Evolutionary conservation across 2,329 filamentous ascomycete species (phyloP).

Genomic region (Chaetomium olivaceum): DNA sequence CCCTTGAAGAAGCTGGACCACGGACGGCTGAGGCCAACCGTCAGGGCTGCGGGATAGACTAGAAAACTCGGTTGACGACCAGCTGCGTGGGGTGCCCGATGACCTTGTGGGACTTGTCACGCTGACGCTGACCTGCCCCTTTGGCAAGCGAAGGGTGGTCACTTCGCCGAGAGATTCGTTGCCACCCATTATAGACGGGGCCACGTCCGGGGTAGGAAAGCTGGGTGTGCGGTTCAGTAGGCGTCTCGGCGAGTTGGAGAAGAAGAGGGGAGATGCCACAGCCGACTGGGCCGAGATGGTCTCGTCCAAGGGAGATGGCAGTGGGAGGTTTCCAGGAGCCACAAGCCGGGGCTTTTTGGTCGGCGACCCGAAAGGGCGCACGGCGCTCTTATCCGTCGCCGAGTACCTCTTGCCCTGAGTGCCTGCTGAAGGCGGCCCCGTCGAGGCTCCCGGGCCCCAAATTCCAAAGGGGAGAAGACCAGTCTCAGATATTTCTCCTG

Average conservation of each 20-base stretch:
- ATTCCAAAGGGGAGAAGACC: constrained; percentile 7
- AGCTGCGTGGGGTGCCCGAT: constrained; percentile 54
- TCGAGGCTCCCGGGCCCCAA: constrained; percentile 17
- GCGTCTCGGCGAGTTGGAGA: constrained; percentile 47
- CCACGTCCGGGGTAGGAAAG: constrained; percentile 44
- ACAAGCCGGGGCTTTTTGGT: constrained; percentile 52
- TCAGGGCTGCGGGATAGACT: constrained; percentile 57
- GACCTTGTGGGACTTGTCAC: constrained; percentile 50
- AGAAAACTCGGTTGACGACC: constrained; percentile 53
- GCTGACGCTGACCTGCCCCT: constrained; percentile 54
- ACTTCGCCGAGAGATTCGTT: constrained; percentile 49
- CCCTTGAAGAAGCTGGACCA: constrained; percentile 59
- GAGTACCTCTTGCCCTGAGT: constrained; percentile 37
- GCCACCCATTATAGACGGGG: constrained; percentile 50
- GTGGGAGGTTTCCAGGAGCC: constrained; percentile 48
- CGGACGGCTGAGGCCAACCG: constrained; percentile 47
- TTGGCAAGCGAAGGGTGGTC: constrained; percentile 57
- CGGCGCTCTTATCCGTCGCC: constrained; percentile 30
- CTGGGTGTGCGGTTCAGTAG: constrained; percentile 42
- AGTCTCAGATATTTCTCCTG: constrained; percentile 26
- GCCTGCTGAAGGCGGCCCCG: constrained; percentile 19
- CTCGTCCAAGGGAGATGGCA: constrained; percentile 38
- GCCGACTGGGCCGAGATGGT: constrained; percentile 28
- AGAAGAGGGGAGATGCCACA: constrained; percentile 55
- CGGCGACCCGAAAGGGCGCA: constrained; percentile 31